phyloP scores from a whole-genome alignment of 805 yeast genomes.

The Lipomyces mesembrius region DNA sequence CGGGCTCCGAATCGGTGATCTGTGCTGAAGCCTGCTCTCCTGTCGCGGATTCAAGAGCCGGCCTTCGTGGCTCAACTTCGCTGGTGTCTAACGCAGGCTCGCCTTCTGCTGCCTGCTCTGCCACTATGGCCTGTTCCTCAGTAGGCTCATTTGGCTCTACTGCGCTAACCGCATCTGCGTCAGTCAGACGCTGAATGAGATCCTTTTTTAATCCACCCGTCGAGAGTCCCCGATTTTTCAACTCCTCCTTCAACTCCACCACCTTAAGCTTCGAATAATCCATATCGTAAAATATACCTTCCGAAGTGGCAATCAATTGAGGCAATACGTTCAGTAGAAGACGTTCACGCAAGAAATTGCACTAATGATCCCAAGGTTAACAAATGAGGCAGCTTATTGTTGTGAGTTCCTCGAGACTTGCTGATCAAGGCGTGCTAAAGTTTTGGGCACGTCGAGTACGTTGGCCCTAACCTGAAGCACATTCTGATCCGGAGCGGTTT shows the following conservation, averaged over 20 bases:
- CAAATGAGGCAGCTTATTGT: neutral
- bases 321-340: neutral
- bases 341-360: neutral
- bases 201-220: constrained; percentile 82
- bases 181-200: constrained; percentile 65
- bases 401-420: neutral
- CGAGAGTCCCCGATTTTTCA: constrained; percentile 69
- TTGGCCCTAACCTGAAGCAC: neutral
- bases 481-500: too few relatives aligned
- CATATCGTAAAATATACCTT: constrained; percentile 4
- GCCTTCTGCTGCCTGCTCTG: neutral
- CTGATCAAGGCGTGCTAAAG: neutral
- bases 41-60: neutral
- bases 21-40: neutral
- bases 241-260: constrained; percentile 77
- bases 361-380: neutral
- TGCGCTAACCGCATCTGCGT: constrained; percentile 52
- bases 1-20: neutral
- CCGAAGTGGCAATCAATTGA: neutral
- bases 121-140: neutral
- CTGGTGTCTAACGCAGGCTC: neutral
- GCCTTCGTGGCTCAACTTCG: neutral
- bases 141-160: constrained; percentile 4
- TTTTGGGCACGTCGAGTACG: too few relatives aligned
- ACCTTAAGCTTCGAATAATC: constrained; percentile 51